Evolutionary conservation across 1,284 basidiomycete species (phyloP).

Genomic region (Fomitiporia mediterranea): DNA sequence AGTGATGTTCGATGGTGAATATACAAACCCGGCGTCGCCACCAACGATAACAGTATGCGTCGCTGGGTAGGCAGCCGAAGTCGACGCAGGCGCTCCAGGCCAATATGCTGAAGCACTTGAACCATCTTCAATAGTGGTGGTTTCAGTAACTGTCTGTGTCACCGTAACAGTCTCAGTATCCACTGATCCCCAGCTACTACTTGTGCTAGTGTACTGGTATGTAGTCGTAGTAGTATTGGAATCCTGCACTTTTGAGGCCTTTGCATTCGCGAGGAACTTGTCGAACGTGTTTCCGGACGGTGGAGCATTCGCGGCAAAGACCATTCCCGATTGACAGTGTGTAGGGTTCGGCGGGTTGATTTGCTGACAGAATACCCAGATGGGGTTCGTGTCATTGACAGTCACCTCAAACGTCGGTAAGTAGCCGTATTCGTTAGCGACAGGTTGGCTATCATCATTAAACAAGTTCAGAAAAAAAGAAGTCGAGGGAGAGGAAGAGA

Average conservation of each 20-base stretch:
- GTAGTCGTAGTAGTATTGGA: not conserved
- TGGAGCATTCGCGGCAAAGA: conserved; percentile 49
- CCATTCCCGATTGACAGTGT: conserved; percentile 40
- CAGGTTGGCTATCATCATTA: conserved; percentile 31
- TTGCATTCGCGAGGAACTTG: conserved; percentile 37
- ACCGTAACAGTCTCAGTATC: conserved; percentile 4
- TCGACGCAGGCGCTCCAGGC: conserved; percentile 25
- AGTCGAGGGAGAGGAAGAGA: not conserved
- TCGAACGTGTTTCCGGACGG: conserved; percentile 40
- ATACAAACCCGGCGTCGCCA: conserved; percentile 27
- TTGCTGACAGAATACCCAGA: conserved; percentile 33
- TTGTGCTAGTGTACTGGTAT: not conserved
- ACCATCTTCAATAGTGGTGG: conserved; percentile 14
- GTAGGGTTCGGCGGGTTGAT: conserved; percentile 14
- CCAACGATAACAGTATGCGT: conserved; percentile 42
- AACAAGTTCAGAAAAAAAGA: not conserved
- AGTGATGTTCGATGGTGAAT: conserved; percentile 41
- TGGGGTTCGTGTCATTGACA: conserved; percentile 31
- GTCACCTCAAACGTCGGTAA: conserved; percentile 27
- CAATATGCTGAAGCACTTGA: conserved; percentile 18
- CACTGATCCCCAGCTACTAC: not conserved
- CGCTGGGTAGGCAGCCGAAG: conserved; percentile 29
- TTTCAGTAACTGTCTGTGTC: conserved; percentile 9
- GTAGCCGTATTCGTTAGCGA: conserved; percentile 27
- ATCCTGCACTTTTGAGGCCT: conserved; percentile 11